These are phyloP conservation scores for Emergomyces orientalis DNA, from an alignment of 2,329 filamentous ascomycete genomes.

Conservation along the genomic window DNA sequence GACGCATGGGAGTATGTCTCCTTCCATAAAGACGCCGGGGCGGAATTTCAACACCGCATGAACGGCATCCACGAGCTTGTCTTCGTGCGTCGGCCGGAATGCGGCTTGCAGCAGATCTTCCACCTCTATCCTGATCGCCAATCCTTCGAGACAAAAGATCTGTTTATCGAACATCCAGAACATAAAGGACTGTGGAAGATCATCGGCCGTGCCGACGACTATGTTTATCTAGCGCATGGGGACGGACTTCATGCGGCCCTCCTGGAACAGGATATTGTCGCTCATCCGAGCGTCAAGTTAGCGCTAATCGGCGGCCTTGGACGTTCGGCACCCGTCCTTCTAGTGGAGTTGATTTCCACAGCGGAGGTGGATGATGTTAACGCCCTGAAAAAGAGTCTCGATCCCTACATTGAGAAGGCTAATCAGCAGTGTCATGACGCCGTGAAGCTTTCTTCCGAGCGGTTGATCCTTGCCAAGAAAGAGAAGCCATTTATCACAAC, in stretches of 20 bases:
- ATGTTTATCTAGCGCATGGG: not conserved
- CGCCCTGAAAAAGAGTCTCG: conserved; percentile 9
- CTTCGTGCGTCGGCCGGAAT: not conserved
- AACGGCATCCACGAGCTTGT: not conserved
- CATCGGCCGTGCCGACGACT: conserved; percentile 14
- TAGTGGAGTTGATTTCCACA: not conserved
- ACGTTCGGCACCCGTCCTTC: not conserved
- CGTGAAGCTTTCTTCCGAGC: conserved; percentile 14
- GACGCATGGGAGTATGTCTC: not conserved
- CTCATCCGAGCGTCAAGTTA: not conserved
- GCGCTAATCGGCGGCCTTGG: not conserved
- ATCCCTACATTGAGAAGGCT: conserved; percentile 16
- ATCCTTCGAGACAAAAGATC: conserved; percentile 19
- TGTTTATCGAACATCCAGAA: conserved; percentile 20
- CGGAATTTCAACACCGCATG: not conserved
- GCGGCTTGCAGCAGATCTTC: conserved; percentile 14
- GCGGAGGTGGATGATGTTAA: not conserved
- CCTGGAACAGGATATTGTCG: not conserved
- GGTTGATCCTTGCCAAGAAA: conserved; percentile 15
- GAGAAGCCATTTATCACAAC: conserved; percentile 16
- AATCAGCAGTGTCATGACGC: conserved; percentile 17
- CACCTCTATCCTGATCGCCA: conserved; percentile 15
- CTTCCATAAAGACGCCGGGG: not conserved
- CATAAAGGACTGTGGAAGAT: conserved; percentile 20
- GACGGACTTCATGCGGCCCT: not conserved